phyloP scores from a whole-genome alignment of 2,329 filamentous ascomycete species.

The Neurospora sp. region DNA sequence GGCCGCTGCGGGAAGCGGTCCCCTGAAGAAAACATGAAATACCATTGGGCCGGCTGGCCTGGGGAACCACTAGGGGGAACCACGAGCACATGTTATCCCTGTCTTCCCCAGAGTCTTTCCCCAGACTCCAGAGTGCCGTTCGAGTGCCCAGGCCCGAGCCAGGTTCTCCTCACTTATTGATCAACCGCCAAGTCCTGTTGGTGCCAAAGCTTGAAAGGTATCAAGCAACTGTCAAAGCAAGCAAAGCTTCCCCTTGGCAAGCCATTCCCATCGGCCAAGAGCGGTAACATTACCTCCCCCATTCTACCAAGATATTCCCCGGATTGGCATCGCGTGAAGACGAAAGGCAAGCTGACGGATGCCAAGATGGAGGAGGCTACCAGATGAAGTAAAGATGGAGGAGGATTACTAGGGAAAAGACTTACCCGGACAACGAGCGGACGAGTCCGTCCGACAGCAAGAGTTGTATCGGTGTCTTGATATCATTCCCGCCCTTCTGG shows the following conservation, averaged over 20 bases:
- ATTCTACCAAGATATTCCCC: background rate
- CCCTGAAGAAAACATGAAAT: background rate
- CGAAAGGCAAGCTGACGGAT: background rate
- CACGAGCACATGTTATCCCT: background rate
- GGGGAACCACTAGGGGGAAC: background rate
- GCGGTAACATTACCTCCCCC: background rate
- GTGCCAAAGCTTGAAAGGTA: background rate
- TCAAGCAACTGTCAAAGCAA: background rate
- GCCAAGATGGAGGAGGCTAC: background rate
- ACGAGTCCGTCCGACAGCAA: background rate
- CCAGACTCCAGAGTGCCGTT: background rate
- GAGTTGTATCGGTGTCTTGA: background rate
- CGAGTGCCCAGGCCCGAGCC: background rate
- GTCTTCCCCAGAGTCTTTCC: background rate
- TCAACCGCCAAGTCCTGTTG: background rate
- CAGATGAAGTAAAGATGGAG: too few species aligned
- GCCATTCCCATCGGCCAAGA: background rate
- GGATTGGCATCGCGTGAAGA: background rate
- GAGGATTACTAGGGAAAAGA: background rate
- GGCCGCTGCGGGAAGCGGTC: background rate
- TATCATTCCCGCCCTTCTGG: background rate
- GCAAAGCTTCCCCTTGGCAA: background rate
- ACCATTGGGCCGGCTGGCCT: background rate
- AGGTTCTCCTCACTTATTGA: background rate
- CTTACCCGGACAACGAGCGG: background rate